These are phyloP conservation scores for Chloroidium sp. DNA, from an alignment of 163 green algal species.

Conservation along the genomic window DNA sequence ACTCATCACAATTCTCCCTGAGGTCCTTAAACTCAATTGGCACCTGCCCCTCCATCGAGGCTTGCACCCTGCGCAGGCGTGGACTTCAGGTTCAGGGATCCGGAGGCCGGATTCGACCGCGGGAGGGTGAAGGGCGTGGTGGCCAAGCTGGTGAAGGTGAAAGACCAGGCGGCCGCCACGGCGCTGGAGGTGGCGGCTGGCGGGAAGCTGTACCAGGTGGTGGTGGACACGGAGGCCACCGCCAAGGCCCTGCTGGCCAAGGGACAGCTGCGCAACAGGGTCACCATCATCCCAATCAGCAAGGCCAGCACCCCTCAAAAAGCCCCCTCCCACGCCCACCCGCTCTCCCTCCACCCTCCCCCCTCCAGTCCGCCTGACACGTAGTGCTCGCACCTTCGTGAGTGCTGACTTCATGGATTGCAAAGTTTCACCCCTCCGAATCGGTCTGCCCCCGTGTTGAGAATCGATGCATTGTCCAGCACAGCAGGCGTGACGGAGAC, in stretches of 20 bases:
- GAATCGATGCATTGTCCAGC: no score
- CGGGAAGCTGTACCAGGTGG: constrained; percentile 88
- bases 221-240: constrained; percentile 82
- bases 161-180: constrained; percentile 53
- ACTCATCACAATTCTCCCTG: not conserved
- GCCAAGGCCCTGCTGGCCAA: constrained; percentile 81
- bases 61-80: constrained; percentile 16
- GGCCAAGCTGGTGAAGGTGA: constrained; percentile 72
- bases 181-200: constrained; percentile 93
- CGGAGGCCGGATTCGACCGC: constrained; percentile 59
- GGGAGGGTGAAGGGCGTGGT: constrained; percentile 82
- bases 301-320: constrained; percentile 49
- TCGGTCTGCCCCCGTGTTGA: no score
- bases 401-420: no score
- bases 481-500: no score
- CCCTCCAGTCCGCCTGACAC: no score
- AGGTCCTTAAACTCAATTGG: no score
- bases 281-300: constrained; percentile 97
- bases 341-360: no score
- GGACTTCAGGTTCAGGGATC: constrained; percentile 65
- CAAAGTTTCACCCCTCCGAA: no score
- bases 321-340: no score
- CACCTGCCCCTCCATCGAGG: no score
- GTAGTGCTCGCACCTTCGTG: no score
- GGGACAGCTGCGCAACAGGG: constrained; percentile 69